Evolutionary conservation across 352 stramenopile genomes (phyloP), one percentile per base, ranked within the genome.

Genomic region (Globisporangium viniferum): DNA sequence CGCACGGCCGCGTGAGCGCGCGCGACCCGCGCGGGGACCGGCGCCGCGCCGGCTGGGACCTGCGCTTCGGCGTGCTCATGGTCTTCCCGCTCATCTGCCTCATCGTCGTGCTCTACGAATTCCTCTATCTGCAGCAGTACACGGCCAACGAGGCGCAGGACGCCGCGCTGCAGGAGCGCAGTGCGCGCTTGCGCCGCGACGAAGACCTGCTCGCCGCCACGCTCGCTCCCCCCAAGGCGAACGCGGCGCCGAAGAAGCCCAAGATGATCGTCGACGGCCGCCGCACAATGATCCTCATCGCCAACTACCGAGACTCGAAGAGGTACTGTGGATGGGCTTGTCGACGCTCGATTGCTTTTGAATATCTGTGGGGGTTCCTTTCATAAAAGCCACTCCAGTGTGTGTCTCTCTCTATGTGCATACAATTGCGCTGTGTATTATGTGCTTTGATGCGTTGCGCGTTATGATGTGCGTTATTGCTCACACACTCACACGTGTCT

Each of bases 251-350:
- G 20, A 55, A 63, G 22, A 59, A 58, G 35, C 72, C 69, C 33
- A 72, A 69, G 46, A 80, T 75, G 2, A 74, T 87, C 36, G 68
- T 92, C 39, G 87, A 89, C 24, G 80, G 76, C 22, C 84, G 86
- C n/a, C 75, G 70, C 31, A 92, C 84, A 49, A 94, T 94, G 75
- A 74, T 94, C 44, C 72, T 94, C 22, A 79, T 92, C 33, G 84
- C 86, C 70, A 94, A 92, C 67, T 94, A 92, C 76, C 82, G 86
- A n/a, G 86, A 94, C 69, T 91, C 84, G 48, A 79, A 76, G 22
- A 84, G 86, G 70, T 91, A 56, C 18, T 33, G 56, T 48, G 3
- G 12, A 27, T 53, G 35, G 5, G 2, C 20, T 3, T 53, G n/a
- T 22, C 1, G 15, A 7, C 5, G 8, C 18, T 46, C 15, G 6